Evolutionary conservation across 1,284 basidiomycete species (phyloP).

Genomic region (Athelia psychrophila): DNA sequence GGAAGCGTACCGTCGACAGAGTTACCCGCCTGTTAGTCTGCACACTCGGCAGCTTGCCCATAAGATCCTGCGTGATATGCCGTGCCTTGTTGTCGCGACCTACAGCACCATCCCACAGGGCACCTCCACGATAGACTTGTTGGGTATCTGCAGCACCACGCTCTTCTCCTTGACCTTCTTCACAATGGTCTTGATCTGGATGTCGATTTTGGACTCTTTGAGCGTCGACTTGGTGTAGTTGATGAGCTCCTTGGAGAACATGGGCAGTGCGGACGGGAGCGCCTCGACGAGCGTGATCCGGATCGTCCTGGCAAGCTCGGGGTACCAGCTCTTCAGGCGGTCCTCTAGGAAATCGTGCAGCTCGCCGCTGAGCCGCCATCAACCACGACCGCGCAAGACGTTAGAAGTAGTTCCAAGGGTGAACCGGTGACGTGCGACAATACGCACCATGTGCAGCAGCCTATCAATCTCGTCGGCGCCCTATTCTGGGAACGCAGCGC

Average conservation of each 20-base stretch:
- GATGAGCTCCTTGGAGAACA: slow-evolving; percentile 95
- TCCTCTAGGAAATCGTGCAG: slow-evolving; percentile 65
- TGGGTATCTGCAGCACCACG: slow-evolving; percentile 87
- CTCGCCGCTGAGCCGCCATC: no score
- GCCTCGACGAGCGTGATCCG: slow-evolving; percentile 95
- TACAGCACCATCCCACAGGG: slow-evolving; percentile 92
- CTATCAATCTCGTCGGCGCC: no score
- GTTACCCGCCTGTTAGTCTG: slow-evolving; percentile 91
- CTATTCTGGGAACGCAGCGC: no score
- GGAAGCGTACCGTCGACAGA: slow-evolving; percentile 69
- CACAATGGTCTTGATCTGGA: slow-evolving; percentile 94
- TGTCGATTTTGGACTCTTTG: slow-evolving; percentile 95
- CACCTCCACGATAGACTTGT: slow-evolving; percentile 78
- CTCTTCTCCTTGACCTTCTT: slow-evolving; percentile 85
- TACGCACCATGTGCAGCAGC: no score
- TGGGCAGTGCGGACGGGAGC: slow-evolving; percentile 91
- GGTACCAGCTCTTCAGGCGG: slow-evolving; percentile 93
- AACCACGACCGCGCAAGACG: no score
- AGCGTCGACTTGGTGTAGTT: slow-evolving; percentile 96
- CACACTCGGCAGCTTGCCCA: slow-evolving; percentile 73
- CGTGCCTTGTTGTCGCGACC: slow-evolving; percentile 90
- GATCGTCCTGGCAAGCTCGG: slow-evolving; percentile 86
- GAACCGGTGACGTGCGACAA: no score
- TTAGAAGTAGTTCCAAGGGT: neutral
- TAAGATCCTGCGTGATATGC: slow-evolving; percentile 81